Base-by-base conservation (phyloP, 2,329 filamentous ascomycete genomes). In the Neocatenulostroma microsporum region DNA sequence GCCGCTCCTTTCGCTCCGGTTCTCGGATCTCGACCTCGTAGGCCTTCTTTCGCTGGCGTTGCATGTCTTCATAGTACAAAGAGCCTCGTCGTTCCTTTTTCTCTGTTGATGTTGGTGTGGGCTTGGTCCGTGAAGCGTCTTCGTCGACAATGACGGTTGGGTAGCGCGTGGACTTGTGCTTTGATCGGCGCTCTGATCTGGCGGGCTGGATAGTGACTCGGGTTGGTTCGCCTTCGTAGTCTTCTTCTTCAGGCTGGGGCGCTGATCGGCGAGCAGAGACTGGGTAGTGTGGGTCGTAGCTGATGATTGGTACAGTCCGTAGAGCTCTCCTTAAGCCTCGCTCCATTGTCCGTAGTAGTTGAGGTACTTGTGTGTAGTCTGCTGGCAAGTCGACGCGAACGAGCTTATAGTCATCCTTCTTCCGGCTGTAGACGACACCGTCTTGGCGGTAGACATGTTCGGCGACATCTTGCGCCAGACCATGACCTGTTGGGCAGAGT, bases 371-470 rank as follows among this genome's bases (percentile, higher is more conserved):
- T 26, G 57, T 46, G 53, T 67, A 68, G 35, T 54, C 56, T 24
- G 56, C 53, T 11, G 63, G 63, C 31, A 69, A 52, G 51, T 69
- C 66, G 21, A 69, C 60, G 15, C 60, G 64, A 40, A 68, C 62
- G 18, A 60, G 56, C 50, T 66, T 63, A 56, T 60, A 54, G 44
- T 64, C 34, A 42, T 54, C 49, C 30, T 44, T 45, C 10, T 32
- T 34, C 10, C 36, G 23, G 47, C 46, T 49, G 48, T 58, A 61
- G 33, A 55, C 36, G 17, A 51, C 40, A 24, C 51, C 51, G 27
- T 59, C 46, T 3, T 42, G 37, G 45, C 61, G 60, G 59, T 66
- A 67, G 50, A 69, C 58, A 53, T 62, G 63, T 30, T 53, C 54
- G 18, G 64, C 61, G 21, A 69, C 63, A 21, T 65, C 62, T 32